Conservation (phyloP, 768 basidiomycete species). For the Kwoniella europaea region DNA sequence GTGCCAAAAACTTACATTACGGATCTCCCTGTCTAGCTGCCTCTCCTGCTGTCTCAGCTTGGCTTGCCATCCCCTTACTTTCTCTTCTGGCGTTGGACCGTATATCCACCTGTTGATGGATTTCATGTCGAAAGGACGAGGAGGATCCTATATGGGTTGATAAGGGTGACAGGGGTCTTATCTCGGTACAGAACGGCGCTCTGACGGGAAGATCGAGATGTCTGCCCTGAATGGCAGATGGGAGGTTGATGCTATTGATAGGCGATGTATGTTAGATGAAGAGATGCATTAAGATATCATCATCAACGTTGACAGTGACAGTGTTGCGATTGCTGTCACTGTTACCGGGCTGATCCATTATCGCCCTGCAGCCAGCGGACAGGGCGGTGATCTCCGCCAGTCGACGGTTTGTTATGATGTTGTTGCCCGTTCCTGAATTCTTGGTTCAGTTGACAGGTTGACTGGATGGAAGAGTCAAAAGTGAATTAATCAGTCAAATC, state of each 20-base stretch:
- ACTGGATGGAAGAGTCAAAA: neutral
- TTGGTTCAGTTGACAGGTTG: neutral
- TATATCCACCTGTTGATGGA: conserved; percentile 86
- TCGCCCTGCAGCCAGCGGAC: no score
- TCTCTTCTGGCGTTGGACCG: conserved; percentile 95
- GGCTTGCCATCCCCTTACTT: conserved; percentile 85
- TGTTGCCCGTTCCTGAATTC: conserved; percentile 4
- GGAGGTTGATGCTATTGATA: no score
- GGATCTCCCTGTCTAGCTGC: conserved; percentile 88
- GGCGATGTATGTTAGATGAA: no score
- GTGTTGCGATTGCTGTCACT: no score
- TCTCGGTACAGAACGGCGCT: neutral
- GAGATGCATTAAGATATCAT: no score
- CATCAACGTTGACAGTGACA: no score
- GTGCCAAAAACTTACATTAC: conserved; percentile 69
- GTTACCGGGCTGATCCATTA: no score
- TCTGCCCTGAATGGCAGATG: no score
- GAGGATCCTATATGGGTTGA: neutral
- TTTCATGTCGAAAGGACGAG: conserved; percentile 45
- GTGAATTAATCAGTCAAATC: neutral
- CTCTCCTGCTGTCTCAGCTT: conserved; percentile 83
- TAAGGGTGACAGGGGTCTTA: neutral
- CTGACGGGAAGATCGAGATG: no score
- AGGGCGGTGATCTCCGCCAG: neutral
- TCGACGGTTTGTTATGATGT: neutral